These are phyloP conservation scores for Phaffia australis DNA, from an alignment of 768 basidiomycete species.

Conservation along the genomic window DNA sequence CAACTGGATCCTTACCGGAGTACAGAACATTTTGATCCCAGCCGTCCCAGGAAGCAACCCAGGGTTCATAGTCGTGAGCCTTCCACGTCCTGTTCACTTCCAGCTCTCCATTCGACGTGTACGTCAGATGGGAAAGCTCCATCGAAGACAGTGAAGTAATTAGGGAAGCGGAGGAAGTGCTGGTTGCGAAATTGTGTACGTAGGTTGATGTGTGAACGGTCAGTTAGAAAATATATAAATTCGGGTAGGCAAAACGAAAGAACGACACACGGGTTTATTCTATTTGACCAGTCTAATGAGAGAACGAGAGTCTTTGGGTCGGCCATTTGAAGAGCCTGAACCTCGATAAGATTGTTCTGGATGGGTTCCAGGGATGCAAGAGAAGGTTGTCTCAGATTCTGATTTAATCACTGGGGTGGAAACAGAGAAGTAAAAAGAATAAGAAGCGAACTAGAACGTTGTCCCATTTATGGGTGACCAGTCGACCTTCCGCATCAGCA, in stretches of 20 bases:
- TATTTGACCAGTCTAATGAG: slow-evolving; percentile 86
- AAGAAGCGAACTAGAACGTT: slow-evolving; percentile 42
- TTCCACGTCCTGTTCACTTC: slow-evolving; percentile 54
- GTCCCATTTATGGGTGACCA: slow-evolving; percentile 55
- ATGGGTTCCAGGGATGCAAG: neutral
- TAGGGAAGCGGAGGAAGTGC: slow-evolving; percentile 38
- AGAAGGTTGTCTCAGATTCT: neutral
- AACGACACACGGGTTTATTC: slow-evolving; percentile 38
- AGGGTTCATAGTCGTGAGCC: slow-evolving; percentile 88
- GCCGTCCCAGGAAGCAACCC: slow-evolving; percentile 84
- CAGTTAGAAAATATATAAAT: slow-evolving; percentile 1
- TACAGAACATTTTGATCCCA: slow-evolving; percentile 72
- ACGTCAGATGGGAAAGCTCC: slow-evolving; percentile 49
- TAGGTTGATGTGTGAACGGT: slow-evolving; percentile 16
- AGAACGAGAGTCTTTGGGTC: slow-evolving; percentile 60
- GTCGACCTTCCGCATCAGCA: slow-evolving; percentile 72
- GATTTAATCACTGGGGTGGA: neutral
- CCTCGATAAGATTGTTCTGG: slow-evolving; percentile 30
- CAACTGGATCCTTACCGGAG: slow-evolving; percentile 50
- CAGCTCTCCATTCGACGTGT: slow-evolving; percentile 43
- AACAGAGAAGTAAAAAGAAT: neutral
- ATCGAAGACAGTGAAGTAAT: slow-evolving; percentile 78
- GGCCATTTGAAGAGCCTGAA: slow-evolving; percentile 36
- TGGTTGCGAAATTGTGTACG: neutral
- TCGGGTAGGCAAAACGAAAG: neutral